Evolutionary conservation across 768 basidiomycete species (phyloP), one percentile per base, ranked within the genome.

Genomic region (Russula griseocarnosa): DNA sequence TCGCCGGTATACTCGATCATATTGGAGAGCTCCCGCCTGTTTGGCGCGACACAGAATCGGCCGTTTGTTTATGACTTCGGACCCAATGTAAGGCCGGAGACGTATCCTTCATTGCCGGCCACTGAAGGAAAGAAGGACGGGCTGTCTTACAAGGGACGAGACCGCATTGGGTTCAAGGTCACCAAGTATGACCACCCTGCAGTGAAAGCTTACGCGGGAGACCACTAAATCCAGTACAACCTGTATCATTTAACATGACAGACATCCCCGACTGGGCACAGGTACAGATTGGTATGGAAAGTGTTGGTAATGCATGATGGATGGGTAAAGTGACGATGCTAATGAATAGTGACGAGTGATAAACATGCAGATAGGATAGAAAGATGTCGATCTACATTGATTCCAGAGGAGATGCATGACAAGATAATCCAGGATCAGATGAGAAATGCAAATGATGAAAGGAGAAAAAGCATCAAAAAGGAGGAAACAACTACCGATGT

Each of bases 51-150:
- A 10, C 85, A 92, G 71, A 85, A 83, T 66, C 76, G 90, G 50
- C 82, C 88, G 7, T 92, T 91, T 71, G 84, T 91, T 14, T 84
- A 86, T 58, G 90, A 93, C 73, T 92, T 94, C 69, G 89, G 89
- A 9, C 83, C 85, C 9, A 83, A 81, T 11, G 81, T 86, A 16
- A 78, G 74, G 2, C 71, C 73, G 36, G 76, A 79, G 53, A 87
- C 87, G 10, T 90, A 88, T 66, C 80, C 82, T 14, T 55, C 62
- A 26, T 55, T 71, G 44, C 61, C 58, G 30, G 67, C 54, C 49
- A 62, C 34, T 52, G 67, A n/a, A 34, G 34, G 34, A 38, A 70
- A 67, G 26, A 72, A 73, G 26, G 72, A 76, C 24, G 71, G 73
- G n/a, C 71, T 79, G 14, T 75, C 71, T 42, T 68, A 75, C 34